Conservation (phyloP, 2,329 filamentous ascomycete genomes). For the Xylaria sp. region DNA sequence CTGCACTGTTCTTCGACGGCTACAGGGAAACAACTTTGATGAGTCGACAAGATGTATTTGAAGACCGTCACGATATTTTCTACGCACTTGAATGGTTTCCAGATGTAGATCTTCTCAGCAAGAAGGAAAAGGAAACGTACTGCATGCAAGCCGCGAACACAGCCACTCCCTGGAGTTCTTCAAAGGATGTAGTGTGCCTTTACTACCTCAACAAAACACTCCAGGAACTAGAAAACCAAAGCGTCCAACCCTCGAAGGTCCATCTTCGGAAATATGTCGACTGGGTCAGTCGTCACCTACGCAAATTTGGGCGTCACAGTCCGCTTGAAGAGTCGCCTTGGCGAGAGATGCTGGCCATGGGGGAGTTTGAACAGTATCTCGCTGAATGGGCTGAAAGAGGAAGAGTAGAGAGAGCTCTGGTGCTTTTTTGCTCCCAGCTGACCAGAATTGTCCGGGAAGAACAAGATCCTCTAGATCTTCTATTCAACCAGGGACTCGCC, state of each 20-base stretch:
- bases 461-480: slow-evolving; percentile 35
- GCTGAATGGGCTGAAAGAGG: neutral
- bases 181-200: neutral
- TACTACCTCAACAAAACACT: neutral
- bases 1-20: neutral
- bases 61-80: neutral
- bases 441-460: slow-evolving; percentile 50
- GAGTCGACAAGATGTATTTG: neutral
- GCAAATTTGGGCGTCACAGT: neutral
- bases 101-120: neutral
- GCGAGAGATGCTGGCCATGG: neutral
- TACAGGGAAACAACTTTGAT: neutral
- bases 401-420: slow-evolving; percentile 21
- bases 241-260: neutral
- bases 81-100: neutral
- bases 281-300: neutral
- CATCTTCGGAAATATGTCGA: neutral
- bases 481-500: slow-evolving; percentile 19
- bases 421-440: slow-evolving; percentile 51
- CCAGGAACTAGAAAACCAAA: neutral
- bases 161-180: neutral
- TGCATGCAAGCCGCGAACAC: neutral
- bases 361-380: neutral
- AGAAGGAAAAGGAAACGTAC: neutral
- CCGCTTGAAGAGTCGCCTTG: neutral